These are phyloP conservation scores for Exophiala sp. DNA, from an alignment of 2,329 filamentous ascomycete genomes.

Conservation along the genomic window DNA sequence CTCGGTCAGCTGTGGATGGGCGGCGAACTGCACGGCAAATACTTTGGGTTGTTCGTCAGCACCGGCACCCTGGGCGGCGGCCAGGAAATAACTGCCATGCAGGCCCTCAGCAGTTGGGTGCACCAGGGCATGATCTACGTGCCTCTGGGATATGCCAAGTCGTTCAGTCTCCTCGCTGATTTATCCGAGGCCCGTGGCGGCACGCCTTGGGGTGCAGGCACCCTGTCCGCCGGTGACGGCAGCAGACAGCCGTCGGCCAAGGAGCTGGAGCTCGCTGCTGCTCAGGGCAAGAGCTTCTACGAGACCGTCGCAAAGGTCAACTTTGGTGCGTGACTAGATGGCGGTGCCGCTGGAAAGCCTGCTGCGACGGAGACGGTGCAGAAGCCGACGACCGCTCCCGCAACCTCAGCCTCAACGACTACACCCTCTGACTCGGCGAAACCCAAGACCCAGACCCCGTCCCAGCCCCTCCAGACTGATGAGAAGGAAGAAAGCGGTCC, in stretches of 20 bases:
- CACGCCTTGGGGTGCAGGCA: conserved; percentile 87
- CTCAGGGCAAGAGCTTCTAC: conserved; percentile 84
- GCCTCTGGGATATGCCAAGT: conserved; percentile 84
- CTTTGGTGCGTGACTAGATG: conserved; percentile 77
- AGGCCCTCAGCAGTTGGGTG: conserved; percentile 73
- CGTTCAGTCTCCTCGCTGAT: conserved; percentile 65
- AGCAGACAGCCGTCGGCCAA: conserved; percentile 69
- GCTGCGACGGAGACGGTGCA: conserved; percentile 31
- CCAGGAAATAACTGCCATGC: conserved; percentile 81
- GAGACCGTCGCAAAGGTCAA: conserved; percentile 64
- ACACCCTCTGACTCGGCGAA: conserved; percentile 29
- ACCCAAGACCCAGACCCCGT: conserved; percentile 30
- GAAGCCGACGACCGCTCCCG: conserved; percentile 26
- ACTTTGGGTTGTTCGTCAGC: conserved; percentile 83
- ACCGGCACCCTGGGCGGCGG: conserved; percentile 81
- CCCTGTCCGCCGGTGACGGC: conserved; percentile 72
- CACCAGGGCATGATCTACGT: conserved; percentile 97
- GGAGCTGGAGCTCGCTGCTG: conserved; percentile 72
- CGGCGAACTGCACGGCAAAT: conserved; percentile 78
- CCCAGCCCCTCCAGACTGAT: conserved; percentile 20
- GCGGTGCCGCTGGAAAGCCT: conserved; percentile 36
- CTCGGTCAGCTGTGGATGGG: conserved; percentile 76
- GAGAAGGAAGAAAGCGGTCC: conserved; percentile 56
- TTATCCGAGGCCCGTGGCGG: conserved; percentile 78
- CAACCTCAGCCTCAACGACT: conserved; percentile 12